These are phyloP conservation scores for Mortierella sp. DNA, from an alignment of 371 early-diverging fungal species.

Conservation along the genomic window DNA sequence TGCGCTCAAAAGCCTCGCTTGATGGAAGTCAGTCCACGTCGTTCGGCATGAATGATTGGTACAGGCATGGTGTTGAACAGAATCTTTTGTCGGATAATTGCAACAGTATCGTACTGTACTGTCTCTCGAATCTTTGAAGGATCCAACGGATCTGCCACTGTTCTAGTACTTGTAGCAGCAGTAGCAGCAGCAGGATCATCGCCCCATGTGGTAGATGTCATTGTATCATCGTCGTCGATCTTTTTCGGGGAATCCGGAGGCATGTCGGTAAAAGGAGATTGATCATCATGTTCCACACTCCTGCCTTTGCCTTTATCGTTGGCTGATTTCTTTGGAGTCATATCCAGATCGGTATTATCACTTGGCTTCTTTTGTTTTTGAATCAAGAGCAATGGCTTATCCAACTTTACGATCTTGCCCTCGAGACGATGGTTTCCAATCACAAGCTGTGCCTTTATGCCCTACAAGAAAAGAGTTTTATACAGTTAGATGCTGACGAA, in stretches of 20 bases:
- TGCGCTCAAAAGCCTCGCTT: conserved; percentile 37
- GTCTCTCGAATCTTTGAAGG: conserved; percentile 18
- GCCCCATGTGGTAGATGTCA: conserved; percentile 18
- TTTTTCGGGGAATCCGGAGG: conserved; percentile 11
- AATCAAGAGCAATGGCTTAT: conserved; percentile 39
- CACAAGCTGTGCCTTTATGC: conserved; percentile 43
- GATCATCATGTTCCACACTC: conserved; percentile 7
- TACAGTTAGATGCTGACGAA: too few relatives aligned
- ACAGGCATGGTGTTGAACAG: conserved; percentile 52
- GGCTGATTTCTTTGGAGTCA: background rate
- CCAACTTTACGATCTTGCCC: conserved; percentile 45
- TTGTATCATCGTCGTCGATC: conserved; percentile 36
- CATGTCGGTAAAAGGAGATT: background rate
- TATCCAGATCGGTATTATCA: background rate
- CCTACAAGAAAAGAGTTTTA: conserved; percentile 20
- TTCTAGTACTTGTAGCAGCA: background rate
- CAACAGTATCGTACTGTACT: conserved; percentile 41
- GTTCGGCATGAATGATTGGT: conserved; percentile 50
- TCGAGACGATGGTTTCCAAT: conserved; percentile 54
- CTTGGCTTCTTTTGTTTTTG: conserved; percentile 31
- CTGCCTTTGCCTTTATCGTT: conserved; percentile 12
- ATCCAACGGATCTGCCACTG: conserved; percentile 19
- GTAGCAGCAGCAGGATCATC: background rate
- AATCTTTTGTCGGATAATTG: conserved; percentile 54
- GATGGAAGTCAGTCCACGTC: conserved; percentile 50